Evolutionary conservation across 2,329 filamentous ascomycete genomes (phyloP).

Genomic region (Nothophoma quercina): DNA sequence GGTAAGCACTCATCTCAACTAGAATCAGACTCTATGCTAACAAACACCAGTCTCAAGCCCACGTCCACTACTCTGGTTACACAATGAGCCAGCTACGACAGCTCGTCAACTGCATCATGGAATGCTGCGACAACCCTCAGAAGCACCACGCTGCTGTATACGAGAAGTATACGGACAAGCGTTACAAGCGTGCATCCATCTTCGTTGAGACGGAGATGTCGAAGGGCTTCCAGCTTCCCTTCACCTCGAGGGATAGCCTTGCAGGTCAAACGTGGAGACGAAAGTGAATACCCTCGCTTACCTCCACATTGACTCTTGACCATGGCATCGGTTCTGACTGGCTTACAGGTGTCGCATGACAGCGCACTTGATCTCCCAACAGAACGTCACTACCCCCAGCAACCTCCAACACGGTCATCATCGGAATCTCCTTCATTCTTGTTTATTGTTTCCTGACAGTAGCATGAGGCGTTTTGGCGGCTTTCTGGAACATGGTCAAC

Average conservation of each 20-base stretch:
- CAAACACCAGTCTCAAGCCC: slow-evolving; percentile 70
- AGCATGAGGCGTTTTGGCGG: slow-evolving; percentile 39
- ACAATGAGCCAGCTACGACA: slow-evolving; percentile 84
- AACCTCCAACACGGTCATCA: slow-evolving; percentile 34
- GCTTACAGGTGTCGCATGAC: slow-evolving; percentile 31
- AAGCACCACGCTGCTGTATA: slow-evolving; percentile 87
- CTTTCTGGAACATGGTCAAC: slow-evolving; percentile 34
- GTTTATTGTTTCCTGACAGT: slow-evolving; percentile 47
- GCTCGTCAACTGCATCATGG: slow-evolving; percentile 78
- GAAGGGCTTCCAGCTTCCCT: slow-evolving; percentile 64
- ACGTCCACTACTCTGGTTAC: slow-evolving; percentile 94
- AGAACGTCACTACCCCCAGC: slow-evolving; percentile 20
- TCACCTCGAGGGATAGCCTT: slow-evolving; percentile 45
- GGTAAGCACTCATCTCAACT: slow-evolving; percentile 65
- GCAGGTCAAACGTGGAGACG: slow-evolving; percentile 47
- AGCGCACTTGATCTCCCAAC: slow-evolving; percentile 25
- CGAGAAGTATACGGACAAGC: slow-evolving; percentile 88
- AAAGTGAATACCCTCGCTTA: slow-evolving; percentile 45
- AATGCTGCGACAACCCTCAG: slow-evolving; percentile 83
- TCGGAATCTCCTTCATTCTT: slow-evolving; percentile 48
- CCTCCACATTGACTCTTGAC: slow-evolving; percentile 25
- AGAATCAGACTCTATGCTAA: slow-evolving; percentile 45
- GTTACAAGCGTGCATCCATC: slow-evolving; percentile 83
- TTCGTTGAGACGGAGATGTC: slow-evolving; percentile 80
- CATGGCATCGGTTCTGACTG: slow-evolving; percentile 37